These are phyloP conservation scores for Malbranchea cinnamomea DNA, from an alignment of 2,329 filamentous ascomycete species.

Conservation along the genomic window DNA sequence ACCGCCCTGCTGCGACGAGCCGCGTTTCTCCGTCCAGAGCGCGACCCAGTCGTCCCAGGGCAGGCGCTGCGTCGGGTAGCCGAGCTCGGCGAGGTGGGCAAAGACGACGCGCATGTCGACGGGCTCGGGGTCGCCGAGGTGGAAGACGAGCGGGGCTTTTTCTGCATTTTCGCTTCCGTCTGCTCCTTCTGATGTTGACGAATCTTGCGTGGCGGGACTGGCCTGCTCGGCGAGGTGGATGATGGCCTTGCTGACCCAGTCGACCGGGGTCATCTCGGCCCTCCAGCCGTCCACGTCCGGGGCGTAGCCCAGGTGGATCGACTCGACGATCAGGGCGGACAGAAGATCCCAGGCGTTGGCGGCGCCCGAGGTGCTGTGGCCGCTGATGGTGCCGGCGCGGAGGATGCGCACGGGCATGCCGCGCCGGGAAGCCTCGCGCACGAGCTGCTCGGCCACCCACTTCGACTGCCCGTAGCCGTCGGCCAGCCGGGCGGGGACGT, in stretches of 20 bases:
- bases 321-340: constrained; percentile 62
- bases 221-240: constrained; percentile 52
- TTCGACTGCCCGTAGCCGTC: constrained; percentile 71
- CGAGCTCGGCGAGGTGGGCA: constrained; percentile 46
- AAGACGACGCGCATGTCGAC: constrained; percentile 54
- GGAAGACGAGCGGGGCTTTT: constrained; percentile 51
- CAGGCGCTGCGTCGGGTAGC: constrained; percentile 53
- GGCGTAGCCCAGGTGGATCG: constrained; percentile 53
- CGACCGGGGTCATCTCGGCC: constrained; percentile 71
- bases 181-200: too few species aligned
- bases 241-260: constrained; percentile 64
- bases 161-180: too few species aligned
- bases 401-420: constrained; percentile 58
- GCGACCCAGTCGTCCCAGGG: constrained; percentile 60
- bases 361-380: constrained; percentile 58
- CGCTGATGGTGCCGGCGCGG: constrained; percentile 62
- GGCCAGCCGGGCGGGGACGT: constrained; percentile 51
- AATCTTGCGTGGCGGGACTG: too few species aligned
- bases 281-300: constrained; percentile 62
- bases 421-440: constrained; percentile 51
- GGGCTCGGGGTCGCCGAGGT: constrained; percentile 58
- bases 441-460: constrained; percentile 65
- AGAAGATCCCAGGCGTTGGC: constrained; percentile 67
- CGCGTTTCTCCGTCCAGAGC: constrained; percentile 57
- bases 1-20: constrained; percentile 44